Evolutionary conservation across 441 rosid species (phyloP), one percentile per base, ranked within the genome.

Genomic region (Corymbia calophylla): DNA sequence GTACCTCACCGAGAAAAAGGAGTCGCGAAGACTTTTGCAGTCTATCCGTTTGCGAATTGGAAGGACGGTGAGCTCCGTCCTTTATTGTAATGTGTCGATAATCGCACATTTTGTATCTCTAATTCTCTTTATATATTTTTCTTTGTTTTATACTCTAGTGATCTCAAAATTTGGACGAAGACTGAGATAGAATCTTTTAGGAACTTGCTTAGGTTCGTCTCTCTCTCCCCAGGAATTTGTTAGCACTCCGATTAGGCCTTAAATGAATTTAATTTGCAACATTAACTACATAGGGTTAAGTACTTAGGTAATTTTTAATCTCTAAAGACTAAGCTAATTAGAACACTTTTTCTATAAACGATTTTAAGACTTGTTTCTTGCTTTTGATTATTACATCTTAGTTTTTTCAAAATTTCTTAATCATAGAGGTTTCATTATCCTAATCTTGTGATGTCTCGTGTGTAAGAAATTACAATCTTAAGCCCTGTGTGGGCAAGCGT

Each of bases 61-160:
- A 5, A 25, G 64, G n/a, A 58, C 0, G 2, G 14, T 58, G 64
- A 58, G 64, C n/a, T 58, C 10, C 4, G 3, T 25, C 25, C 25
- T 25, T 25, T 4, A 58, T 58, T 25, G 25, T 9, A 58, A 58
- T 9, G 1, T 58, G 10, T 2, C 10, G 6, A 55, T 55, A 7
- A 1, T 1, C 4, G 6, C 3, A 23, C 6, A 0, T 58, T 3
- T 58, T 14, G 5, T 58, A 58, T 23, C 0, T 0, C 29, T 0
- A 58, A 25, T 23, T 23, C 0, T 58, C 9, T 13, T 0, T 2
- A 1, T 5, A 58, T 25, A 6, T 9, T 56, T 35, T 58, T 58
- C 6, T 23, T 58, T 58, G 5, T 25, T 58, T 23, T 58, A 25
- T 25, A 23, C 17, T 23, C 0, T 23, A 13, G 1, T 58, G n/a